Base-by-base conservation (phyloP, 73 alveolate species). In the Durusdinium trenchii region DNA sequence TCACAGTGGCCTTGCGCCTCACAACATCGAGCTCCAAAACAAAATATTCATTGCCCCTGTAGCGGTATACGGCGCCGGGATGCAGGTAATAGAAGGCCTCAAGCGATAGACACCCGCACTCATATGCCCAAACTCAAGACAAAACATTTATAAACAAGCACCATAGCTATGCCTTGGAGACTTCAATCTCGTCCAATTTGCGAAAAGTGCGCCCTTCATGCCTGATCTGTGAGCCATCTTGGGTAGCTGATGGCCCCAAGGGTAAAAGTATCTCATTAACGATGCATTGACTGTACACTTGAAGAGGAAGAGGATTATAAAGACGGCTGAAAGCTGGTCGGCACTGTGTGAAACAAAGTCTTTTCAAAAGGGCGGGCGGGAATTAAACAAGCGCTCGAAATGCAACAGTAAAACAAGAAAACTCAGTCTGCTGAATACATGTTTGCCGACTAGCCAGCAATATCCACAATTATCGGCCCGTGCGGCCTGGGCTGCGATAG, bases 21-120 rank as follows among this genome's bases (percentile, higher is more conserved):
- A 48, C 28, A 46, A 92, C 78, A 46, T 92, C 91, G 47, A 92
- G 79, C 10, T 92, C 35, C 47, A 52, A n/a, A 57, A 92, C 91
- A n/a, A 47, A 32, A 81, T 92, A 92, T 28, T 92, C 98, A n/a
- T 73, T 36, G 46, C 98, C 98, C 26, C 98, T 35, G 91, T 75
- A 92, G 60, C 98, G 98, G 51, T 92, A 92, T 7, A 92, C 98
- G 12, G 98, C 98, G 2, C 98, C 98, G 18, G 98, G 98, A 73
- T 92, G 98, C 79, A 92, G 52, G 35, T 90, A 92, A 36, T 50
- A 75, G 98, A 92, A 92, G 82, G 98, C 98, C 96, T 89, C 42
- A 14, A n/a, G 30, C 51, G 48, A 10, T 62, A 26, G 40, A 62
- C 36, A 6, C 32, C 62, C 36, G 23, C 69, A 57, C 69, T 57